These are phyloP conservation scores for Thalassiosira pacifica DNA, from an alignment of 352 stramenopile genomes.

Conservation along the genomic window DNA sequence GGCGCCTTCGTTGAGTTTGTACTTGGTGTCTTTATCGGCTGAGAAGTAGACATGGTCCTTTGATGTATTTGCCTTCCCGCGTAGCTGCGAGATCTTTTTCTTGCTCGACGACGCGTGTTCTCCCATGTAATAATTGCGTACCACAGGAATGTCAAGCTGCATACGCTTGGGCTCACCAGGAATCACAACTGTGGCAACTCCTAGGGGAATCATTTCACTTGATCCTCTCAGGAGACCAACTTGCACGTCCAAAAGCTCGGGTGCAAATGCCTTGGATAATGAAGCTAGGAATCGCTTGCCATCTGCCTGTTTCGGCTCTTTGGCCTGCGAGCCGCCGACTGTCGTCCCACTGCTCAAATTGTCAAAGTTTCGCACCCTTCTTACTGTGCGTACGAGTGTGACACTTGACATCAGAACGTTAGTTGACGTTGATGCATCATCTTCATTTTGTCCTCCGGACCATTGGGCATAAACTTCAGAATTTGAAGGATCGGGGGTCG, in stretches of 20 bases:
- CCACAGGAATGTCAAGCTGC: constrained; percentile 2
- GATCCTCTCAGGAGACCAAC: constrained; percentile 10
- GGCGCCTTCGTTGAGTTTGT: constrained; percentile 4
- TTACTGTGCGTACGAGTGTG: not conserved
- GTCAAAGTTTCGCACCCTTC: constrained; percentile 1
- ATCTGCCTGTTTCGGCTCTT: not conserved
- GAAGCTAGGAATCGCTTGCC: constrained; percentile 1
- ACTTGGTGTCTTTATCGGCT: constrained; percentile 2
- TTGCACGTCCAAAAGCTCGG: constrained; percentile 2
- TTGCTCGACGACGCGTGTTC: too few relatives aligned
- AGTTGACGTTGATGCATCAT: constrained; percentile 12
- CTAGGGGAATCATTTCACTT: constrained; percentile 16
- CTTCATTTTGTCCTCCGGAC: not conserved
- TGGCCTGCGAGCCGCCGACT: not conserved
- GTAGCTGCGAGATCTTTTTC: not conserved
- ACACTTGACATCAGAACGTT: not conserved
- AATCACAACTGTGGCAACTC: constrained; percentile 6
- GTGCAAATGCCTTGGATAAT: constrained; percentile 10
- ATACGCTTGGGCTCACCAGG: not conserved
- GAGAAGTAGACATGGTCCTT: constrained; percentile 12
- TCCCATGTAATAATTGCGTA: constrained; percentile 7
- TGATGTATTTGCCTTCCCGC: not conserved
- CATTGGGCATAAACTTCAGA: not conserved
- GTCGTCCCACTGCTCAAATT: not conserved
- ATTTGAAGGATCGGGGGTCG: not conserved